Evolutionary conservation across 495 filamentous ascomycete genomes (phyloP), one percentile per base, ranked within the genome.

Genomic region (Penicilliopsis zonata): DNA sequence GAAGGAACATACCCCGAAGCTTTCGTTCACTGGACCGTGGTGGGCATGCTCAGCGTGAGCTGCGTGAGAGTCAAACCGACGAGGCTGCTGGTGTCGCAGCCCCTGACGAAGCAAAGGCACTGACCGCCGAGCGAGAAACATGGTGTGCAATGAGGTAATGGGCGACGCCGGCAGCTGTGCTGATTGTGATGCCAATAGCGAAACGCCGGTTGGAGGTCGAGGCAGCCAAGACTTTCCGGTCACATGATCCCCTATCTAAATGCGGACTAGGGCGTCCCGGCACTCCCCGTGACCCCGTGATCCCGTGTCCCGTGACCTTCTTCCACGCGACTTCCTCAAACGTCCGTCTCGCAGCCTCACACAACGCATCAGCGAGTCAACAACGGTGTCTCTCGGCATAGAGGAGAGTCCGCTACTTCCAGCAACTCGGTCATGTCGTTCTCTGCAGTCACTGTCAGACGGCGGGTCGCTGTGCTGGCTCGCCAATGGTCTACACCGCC

Each of bases 1-100:
- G 37, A n/a, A 27, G 26, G 13, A 49, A 64, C 74, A 51, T 70
- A 82, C 77, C 40, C 77, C 76, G 42, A 80, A 57, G 46, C 61
- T 52, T 53, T 82, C 77, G 45, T 69, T 73, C 40, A 69, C 69
- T 26, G 72, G 69, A 35, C 56, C 63, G 36, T 65, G 53, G 46
- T 71, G 58, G 35, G 49, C 37, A 41, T 59, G 47, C 39, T 46
- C 55, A 36, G 59, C 52, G 34, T 61, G 47, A 41, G 50, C 55
- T 37, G 59, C 53, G 34, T 61, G 54, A 3, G 62, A 67, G 42
- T 45, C 60, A 40, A 55, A 64, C 38, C 62, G 57, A 32, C 59
- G 62, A 23, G 57, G 57, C 26, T 57, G 53, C 44, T 63, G 61
- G 35, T 52, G 47, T 42, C 53, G 57, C 54, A 63, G 53, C 53